These are phyloP conservation scores for Alternaria sp. DNA, from an alignment of 2,329 filamentous ascomycete species.

Conservation along the genomic window DNA sequence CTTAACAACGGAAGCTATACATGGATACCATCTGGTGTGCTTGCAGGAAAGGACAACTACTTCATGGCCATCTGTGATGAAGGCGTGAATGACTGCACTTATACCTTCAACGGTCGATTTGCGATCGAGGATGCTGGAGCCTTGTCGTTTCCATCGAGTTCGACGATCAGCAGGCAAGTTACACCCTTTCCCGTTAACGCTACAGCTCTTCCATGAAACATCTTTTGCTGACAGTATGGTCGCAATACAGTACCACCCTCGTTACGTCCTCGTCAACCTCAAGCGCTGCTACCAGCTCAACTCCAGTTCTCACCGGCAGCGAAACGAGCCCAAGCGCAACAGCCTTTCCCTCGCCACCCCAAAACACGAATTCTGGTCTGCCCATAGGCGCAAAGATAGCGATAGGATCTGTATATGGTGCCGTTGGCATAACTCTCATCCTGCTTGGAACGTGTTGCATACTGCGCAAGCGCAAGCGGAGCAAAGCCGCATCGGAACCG, in stretches of 20 bases:
- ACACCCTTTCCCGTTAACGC: not conserved
- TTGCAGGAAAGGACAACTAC: not conserved
- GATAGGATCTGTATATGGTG: not conserved
- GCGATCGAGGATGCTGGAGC: not conserved
- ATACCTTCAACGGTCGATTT: not conserved
- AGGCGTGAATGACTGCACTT: not conserved
- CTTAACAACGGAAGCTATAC: not conserved
- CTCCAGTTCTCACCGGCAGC: not conserved
- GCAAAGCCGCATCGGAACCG: not conserved
- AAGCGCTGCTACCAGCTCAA: not conserved
- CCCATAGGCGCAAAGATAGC: not conserved
- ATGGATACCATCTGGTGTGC: not conserved
- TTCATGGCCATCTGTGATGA: not conserved
- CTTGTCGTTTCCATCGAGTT: not conserved
- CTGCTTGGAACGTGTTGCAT: not conserved
- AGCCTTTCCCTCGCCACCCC: not conserved
- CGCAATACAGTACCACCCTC: not conserved
- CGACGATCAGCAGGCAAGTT: not conserved
- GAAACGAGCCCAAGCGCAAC: not conserved
- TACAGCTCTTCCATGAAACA: not conserved
- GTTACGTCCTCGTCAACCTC: not conserved
- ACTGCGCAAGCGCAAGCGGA: not conserved
- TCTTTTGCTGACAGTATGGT: not conserved
- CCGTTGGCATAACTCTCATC: not conserved
- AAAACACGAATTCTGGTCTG: not conserved